Evolutionary conservation across 495 filamentous ascomycete species (phyloP), one percentile per base, ranked within the genome.

Genomic region (Collariella sp.): DNA sequence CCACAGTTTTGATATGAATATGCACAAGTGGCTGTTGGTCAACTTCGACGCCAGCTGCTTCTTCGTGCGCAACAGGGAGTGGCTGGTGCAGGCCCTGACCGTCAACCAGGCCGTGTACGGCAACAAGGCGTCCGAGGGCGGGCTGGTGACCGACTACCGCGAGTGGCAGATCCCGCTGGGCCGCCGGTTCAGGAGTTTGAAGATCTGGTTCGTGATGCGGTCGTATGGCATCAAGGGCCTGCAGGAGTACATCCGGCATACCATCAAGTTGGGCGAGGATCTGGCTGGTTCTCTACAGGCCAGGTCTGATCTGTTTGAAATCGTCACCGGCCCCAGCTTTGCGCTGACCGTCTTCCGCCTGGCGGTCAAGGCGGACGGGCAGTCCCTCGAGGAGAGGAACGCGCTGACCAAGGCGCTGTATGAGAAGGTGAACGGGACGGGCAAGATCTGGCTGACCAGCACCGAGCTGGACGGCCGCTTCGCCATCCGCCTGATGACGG

Each of bases 121-220:
- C 54, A 96, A 95, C 69, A 67, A 79, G 2, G 89, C 85, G 68
- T 85, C 84, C 0, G 87, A 90, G 54, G 78, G 77, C 41, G 91
- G 91, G 1, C 77, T 90, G 6, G 93, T 98, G 2, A 96, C 89
- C 34, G 93, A 98, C 65, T 97, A 98, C 71, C 82, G 93, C 22
- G 94, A 98, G 76, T 98, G 93, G 93, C 90, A 94, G 69, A 96
- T 98, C 64, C 93, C 93, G 11, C 62, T 98, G 0, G 93, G 93
- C 12, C 79, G 93, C 7, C 80, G 93, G n/a, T 97, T 98, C 76
- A 76, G 93, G 12, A 80, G 85, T 1, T 70, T 98, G 46, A 98
- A 98, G 76, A 86, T 96, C 62, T 98, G 93, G 93, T 96, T 96
- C 65, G 93, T 98, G 13, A 74, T 98, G 62, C 79, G 93, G 38